Evolutionary conservation across 1,284 basidiomycete species (phyloP).

Genomic region (Mycosarcoma mackinlayi): DNA sequence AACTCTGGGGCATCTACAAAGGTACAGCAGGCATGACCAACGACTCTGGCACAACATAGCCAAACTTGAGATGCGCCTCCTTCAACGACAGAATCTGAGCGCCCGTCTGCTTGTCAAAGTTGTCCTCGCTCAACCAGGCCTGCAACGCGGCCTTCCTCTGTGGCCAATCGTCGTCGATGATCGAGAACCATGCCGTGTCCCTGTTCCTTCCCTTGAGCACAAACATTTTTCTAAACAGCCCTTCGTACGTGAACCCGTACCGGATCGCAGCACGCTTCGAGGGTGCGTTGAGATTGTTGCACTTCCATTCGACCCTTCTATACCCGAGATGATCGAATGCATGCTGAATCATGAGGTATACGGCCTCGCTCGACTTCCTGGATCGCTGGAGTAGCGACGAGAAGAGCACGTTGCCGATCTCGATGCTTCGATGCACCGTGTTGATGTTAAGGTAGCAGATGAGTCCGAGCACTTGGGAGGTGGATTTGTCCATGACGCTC

Average conservation of each 20-base stretch:
- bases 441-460: conserved; percentile 39
- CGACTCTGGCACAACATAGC: conserved; percentile 21
- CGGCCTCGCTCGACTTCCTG: conserved; percentile 40
- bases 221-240: conserved; percentile 45
- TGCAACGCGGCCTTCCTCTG: conserved; percentile 32
- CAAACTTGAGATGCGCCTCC: conserved; percentile 24
- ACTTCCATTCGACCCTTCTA: conserved; percentile 60
- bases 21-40: conserved; percentile 12
- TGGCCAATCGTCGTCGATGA: conserved; percentile 58
- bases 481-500: conserved; percentile 27
- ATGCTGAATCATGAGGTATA: conserved; percentile 40
- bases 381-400: conserved; percentile 41
- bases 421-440: conserved; percentile 33
- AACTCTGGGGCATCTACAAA: too few species aligned
- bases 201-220: conserved; percentile 51
- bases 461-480: conserved; percentile 15
- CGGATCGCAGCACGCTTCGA: conserved; percentile 52
- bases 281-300: conserved; percentile 47
- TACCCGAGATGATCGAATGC: conserved; percentile 43
- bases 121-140: conserved; percentile 43
- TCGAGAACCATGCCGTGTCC: conserved; percentile 57
- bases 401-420: conserved; percentile 58
- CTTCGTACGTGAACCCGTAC: conserved; percentile 55
- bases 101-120: conserved; percentile 30
- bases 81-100: conserved; percentile 25